phyloP scores from a whole-genome alignment of 768 basidiomycete genomes.

The Suillus subaureus region DNA sequence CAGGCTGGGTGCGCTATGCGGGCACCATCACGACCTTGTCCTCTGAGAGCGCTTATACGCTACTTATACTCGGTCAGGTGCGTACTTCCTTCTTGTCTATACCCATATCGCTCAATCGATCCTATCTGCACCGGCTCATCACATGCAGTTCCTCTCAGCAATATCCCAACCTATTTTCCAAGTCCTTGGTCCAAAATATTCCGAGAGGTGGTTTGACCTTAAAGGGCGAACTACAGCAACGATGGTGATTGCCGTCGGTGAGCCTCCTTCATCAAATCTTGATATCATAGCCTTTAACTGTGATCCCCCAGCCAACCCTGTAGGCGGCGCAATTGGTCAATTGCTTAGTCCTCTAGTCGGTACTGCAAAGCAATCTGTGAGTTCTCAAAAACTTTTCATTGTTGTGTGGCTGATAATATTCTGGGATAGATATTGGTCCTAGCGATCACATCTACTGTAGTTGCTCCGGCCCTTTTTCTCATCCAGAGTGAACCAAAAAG shows the following conservation, averaged over 20 bases:
- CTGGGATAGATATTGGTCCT: slow-evolving; percentile 63
- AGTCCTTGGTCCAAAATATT: slow-evolving; percentile 78
- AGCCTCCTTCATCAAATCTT: slow-evolving; percentile 5
- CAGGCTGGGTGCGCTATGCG: slow-evolving; percentile 78
- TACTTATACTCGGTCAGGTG: slow-evolving; percentile 76
- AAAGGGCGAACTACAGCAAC: slow-evolving; percentile 78
- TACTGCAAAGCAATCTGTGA: slow-evolving; percentile 58
- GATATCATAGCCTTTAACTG: not conserved
- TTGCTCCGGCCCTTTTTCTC: slow-evolving; percentile 58
- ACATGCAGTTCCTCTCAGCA: slow-evolving; percentile 56
- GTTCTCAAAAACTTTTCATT: slow-evolving; percentile 20
- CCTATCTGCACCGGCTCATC: not conserved
- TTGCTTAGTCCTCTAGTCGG: slow-evolving; percentile 67
- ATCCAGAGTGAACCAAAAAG: slow-evolving; percentile 66
- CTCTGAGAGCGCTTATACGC: slow-evolving; percentile 54
- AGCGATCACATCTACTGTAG: slow-evolving; percentile 69
- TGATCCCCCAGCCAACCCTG: slow-evolving; percentile 59
- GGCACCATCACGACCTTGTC: slow-evolving; percentile 62
- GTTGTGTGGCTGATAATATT: not conserved
- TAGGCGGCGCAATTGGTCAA: slow-evolving; percentile 76
- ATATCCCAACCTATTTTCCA: slow-evolving; percentile 75
- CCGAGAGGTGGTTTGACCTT: slow-evolving; percentile 83
- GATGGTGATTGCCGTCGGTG: slow-evolving; percentile 54
- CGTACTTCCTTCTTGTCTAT: not conserved
- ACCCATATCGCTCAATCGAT: not conserved